phyloP scores from a whole-genome alignment of 257 asterid genomes.

The Dorcoceras hygrometricum region DNA sequence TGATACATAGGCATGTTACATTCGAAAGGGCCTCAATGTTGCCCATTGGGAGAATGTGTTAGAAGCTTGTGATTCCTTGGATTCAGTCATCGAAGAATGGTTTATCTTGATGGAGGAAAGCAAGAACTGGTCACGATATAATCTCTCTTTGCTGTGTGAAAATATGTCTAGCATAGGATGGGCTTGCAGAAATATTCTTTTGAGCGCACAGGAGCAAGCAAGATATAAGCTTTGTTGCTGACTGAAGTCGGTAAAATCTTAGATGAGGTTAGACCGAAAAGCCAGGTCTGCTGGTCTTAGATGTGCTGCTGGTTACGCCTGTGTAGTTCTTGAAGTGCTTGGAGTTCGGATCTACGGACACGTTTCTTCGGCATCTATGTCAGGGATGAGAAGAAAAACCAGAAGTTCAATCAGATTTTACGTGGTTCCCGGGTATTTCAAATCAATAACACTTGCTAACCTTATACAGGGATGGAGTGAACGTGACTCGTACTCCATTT shows the following conservation, averaged over 20 bases:
- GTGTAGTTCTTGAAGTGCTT: not conserved
- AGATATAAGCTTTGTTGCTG: constrained; percentile 57
- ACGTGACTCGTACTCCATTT: too few relatives aligned
- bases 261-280: not conserved
- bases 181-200: constrained; percentile 66
- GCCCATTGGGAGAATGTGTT: constrained; percentile 30
- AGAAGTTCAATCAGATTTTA: too few relatives aligned
- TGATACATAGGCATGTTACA: constrained; percentile 54
- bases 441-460: too few relatives aligned
- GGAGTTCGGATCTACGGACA: not conserved
- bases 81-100: constrained; percentile 46
- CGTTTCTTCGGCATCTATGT: not conserved
- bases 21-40: constrained; percentile 45
- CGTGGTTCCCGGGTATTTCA: too few relatives aligned
- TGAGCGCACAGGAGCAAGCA: constrained; percentile 68
- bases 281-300: not conserved
- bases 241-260: constrained; percentile 23
- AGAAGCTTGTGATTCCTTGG: constrained; percentile 32
- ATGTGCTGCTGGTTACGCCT: not conserved
- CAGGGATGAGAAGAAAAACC: too few relatives aligned
- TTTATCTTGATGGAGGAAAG: constrained; percentile 52
- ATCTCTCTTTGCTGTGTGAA: constrained; percentile 35
- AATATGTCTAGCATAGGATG: constrained; percentile 63
- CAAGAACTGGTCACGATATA: constrained; percentile 40
- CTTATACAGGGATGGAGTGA: too few relatives aligned